Evolutionary conservation across 306 rosid species (phyloP), one percentile per base, ranked within the genome.

Genomic region (Vicia villosa): DNA sequence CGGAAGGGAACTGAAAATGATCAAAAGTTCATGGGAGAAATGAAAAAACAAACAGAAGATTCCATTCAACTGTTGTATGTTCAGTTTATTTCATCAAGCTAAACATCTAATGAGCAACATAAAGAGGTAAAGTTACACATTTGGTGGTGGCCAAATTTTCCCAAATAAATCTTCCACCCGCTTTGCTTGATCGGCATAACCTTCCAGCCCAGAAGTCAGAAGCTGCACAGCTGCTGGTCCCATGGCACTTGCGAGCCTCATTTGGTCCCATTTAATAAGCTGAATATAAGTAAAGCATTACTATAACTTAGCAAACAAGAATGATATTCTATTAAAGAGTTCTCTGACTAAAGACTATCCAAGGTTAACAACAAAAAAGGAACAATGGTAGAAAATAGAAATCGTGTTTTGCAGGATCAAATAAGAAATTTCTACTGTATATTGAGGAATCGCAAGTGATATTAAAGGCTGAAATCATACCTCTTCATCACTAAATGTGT

Each of bases 101-200:
- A 15, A 54, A 70, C 52, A 81, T 74, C 73, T 20, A 11, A 46
- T 10, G 14, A 49, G 74, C 32, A 19, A 66, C 72, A 40, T 3
- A 58, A 76, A 36, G 54, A 59, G 13, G 55, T 36, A 32, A 47
- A 68, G 61, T 91, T 83, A 94, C 62, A 94, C 97, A 80, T 90
- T 94, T 66, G 98, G 98, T 15, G 98, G 98, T 13, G 97, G 98
- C 98, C 98, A 94, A 24, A 94, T 84, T 85, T 90, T 90, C 59
- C 81, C 87, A 51, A 94, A 87, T 2, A 88, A 76, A 57, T 94
- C 90, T 80, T 94, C 96, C 28, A 87, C 92, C 57, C 98, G 90
- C 73, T 81, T 85, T 36, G 97, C 94, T 80, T 94, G 97, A 65
- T 83, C 86, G 30, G 81, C 89, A 63, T 94, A 77, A 30, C 98